A percentile compares a stretch with the other conserved stretches of the same genome.
phyloP scores from a whole-genome alignment of 768 basidiomycete genomes.

The Lentinula edodes region DNA sequence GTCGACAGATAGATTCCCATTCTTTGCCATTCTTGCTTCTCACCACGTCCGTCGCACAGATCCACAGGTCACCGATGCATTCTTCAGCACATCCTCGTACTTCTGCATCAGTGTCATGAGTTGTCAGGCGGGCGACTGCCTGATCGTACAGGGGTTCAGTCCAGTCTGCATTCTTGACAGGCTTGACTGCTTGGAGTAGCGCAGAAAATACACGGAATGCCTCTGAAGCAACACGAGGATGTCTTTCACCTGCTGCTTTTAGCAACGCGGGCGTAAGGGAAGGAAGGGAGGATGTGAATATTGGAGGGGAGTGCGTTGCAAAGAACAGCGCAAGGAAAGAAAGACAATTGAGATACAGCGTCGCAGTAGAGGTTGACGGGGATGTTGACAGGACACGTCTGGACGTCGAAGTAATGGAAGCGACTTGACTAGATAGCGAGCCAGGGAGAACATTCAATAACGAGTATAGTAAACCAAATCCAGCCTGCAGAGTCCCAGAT shows the following conservation, averaged over 20 bases:
- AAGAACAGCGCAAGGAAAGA: slow-evolving; percentile 86
- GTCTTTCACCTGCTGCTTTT: slow-evolving; percentile 70
- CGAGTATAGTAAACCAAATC: slow-evolving; percentile 72
- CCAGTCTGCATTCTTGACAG: slow-evolving; percentile 63
- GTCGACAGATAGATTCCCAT: slow-evolving; percentile 76
- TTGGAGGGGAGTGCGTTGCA: slow-evolving; percentile 54
- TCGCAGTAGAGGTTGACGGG: slow-evolving; percentile 71
- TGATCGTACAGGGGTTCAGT: slow-evolving; percentile 69
- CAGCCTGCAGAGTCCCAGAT: slow-evolving; percentile 75
- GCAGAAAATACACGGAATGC: slow-evolving; percentile 85
- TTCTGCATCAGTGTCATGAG: slow-evolving; percentile 87
- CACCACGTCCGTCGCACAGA: slow-evolving; percentile 74
- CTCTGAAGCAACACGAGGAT: slow-evolving; percentile 85
- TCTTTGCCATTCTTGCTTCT: slow-evolving; percentile 60
- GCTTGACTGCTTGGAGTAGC: slow-evolving; percentile 70
- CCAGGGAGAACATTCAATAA: slow-evolving; percentile 81
- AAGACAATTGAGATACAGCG: slow-evolving; percentile 77
- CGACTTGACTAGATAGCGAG: slow-evolving; percentile 65
- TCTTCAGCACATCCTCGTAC: slow-evolving; percentile 81
- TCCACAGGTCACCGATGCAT: slow-evolving; percentile 81
- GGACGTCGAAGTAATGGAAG: slow-evolving; percentile 57
- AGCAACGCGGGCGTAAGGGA: slow-evolving; percentile 71
- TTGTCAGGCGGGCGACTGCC: slow-evolving; percentile 62
- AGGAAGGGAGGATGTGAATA: slow-evolving; percentile 57
- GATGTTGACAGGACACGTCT: slow-evolving; percentile 62